Evolutionary conservation across 257 asterid species (phyloP).

Genomic region (Ligustrum vulgare): DNA sequence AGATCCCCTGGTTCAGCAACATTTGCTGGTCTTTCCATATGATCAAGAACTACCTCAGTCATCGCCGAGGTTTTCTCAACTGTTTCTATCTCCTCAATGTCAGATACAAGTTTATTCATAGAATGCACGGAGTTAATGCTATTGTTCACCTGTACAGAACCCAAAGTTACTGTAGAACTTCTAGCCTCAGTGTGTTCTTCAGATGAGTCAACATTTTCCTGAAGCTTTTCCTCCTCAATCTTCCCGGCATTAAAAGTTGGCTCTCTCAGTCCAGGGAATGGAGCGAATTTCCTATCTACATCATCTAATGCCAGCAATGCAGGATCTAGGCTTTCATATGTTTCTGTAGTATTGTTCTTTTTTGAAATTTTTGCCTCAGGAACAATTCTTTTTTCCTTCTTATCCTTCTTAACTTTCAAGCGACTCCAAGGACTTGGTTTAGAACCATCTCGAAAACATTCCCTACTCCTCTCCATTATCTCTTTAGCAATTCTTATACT

Average conservation of each 20-base stretch:
- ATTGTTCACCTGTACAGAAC: constrained; percentile 41
- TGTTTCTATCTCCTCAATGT: constrained; percentile 25
- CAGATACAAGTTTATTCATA: constrained; percentile 21
- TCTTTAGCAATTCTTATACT: constrained; percentile 81
- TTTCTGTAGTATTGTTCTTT: constrained; percentile 29
- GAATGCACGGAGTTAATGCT: constrained; percentile 26
- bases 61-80: constrained; percentile 26
- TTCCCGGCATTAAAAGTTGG: constrained; percentile 25
- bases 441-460: constrained; percentile 36
- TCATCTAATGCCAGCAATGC: constrained; percentile 26
- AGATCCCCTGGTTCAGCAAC: constrained; percentile 24
- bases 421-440: constrained; percentile 36
- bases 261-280: constrained; percentile 29
- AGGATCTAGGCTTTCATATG: constrained; percentile 31
- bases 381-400: constrained; percentile 29
- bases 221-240: constrained; percentile 27
- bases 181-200: constrained; percentile 39
- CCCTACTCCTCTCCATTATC: constrained; percentile 70
- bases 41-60: constrained; percentile 20
- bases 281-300: constrained; percentile 37
- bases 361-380: constrained; percentile 33
- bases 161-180: constrained; percentile 35
- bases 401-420: constrained; percentile 39
- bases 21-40: constrained; percentile 25
- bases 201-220: constrained; percentile 42